A percentile compares a stretch with the other conserved stretches of the same genome.
Conservation (phyloP, 495 filamentous ascomycete species). For the Xylaria cubensis region DNA sequence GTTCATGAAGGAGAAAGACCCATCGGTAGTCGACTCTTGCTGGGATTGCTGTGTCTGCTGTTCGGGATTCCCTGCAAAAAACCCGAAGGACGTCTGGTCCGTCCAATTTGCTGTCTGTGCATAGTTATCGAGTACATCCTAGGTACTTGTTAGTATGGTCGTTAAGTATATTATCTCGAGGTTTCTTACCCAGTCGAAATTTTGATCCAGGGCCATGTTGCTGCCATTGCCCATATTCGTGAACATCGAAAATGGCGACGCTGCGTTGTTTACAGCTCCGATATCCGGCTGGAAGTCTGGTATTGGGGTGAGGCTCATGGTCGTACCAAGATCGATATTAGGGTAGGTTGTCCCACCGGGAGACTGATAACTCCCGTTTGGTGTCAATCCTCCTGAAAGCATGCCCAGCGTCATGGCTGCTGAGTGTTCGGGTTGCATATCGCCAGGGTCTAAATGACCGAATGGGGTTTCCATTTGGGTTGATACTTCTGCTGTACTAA, state of each 20-base stretch:
- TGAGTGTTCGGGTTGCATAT: constrained; percentile 64
- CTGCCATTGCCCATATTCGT: constrained; percentile 50
- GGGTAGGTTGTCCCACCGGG: constrained; percentile 49
- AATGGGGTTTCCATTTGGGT: constrained; percentile 35
- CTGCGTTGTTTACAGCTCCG: constrained; percentile 52
- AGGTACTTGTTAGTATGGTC: constrained; percentile 11
- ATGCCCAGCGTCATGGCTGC: constrained; percentile 86
- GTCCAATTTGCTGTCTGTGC: constrained; percentile 56
- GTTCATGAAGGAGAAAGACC: constrained; percentile 39
- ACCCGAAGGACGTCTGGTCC: constrained; percentile 51
- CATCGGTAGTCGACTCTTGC: constrained; percentile 37
- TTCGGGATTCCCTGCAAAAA: constrained; percentile 51
- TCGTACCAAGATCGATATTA: constrained; percentile 39
- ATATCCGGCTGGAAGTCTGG: constrained; percentile 63
- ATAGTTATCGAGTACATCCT: constrained; percentile 59
- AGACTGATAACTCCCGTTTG: constrained; percentile 52
- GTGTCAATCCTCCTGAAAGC: constrained; percentile 73
- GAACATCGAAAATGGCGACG: constrained; percentile 63
- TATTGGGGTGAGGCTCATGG: constrained; percentile 23
- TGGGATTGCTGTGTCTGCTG: constrained; percentile 47
- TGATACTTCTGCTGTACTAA: constrained; percentile 36
- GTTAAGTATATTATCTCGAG: neutral
- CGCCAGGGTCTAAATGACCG: constrained; percentile 36
- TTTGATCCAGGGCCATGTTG: constrained; percentile 53
- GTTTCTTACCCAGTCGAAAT: constrained; percentile 80